Base-by-base conservation (phyloP, 352 stramenopile genomes). In the Pythium myriotylum region DNA sequence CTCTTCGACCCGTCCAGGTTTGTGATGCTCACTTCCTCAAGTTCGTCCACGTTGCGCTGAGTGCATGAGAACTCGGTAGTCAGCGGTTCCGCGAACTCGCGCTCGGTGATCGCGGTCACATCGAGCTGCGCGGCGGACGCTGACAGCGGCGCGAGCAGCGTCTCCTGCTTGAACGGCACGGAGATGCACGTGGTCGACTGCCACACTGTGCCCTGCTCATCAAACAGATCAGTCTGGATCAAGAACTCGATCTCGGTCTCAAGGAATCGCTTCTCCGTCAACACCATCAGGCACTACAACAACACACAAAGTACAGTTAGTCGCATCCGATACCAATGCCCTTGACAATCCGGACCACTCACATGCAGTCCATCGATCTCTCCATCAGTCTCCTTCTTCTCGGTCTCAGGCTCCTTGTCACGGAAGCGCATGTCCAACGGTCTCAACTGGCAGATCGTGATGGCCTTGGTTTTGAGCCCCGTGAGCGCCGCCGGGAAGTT, bases 391-490 rank as follows among this genome's bases (percentile, higher is more conserved):
- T 54, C 26, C 3, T 45, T 41, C n/a, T 48, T 35, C 23, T 48
- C 40, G 3, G 2, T 45, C n/a, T 51, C 40, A 17, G 32, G 20
- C 20, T 23, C 7, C 39, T 66, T 56, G 22, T 86, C 72, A 17
- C 53, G 73, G 54, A 86, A 86, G 50, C 81, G 80, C 84, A 92
- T 90, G 51, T 91, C 65, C 20, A 94, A 68, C 5, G 73, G 72
- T 7, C 81, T 72, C 33, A 94, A 55, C 54, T 94, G 83, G 45
- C 81, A 86, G 48, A 94, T 84, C 29, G 76, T 90, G n/a, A 94
- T 56, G 40, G 74, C 76, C 68, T 92, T 92, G 35, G 86, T 65
- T 17, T 73, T 77, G 27, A 91, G 47, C 9, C 72, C 47, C 10
- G 63, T 62, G 32, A 90, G 72, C 35, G 75, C 85, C 19, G 70